Evolutionary conservation across 2,329 filamentous ascomycete genomes (phyloP), one percentile per base, ranked within the genome.

Genomic region (Microcyclosporella mali): DNA sequence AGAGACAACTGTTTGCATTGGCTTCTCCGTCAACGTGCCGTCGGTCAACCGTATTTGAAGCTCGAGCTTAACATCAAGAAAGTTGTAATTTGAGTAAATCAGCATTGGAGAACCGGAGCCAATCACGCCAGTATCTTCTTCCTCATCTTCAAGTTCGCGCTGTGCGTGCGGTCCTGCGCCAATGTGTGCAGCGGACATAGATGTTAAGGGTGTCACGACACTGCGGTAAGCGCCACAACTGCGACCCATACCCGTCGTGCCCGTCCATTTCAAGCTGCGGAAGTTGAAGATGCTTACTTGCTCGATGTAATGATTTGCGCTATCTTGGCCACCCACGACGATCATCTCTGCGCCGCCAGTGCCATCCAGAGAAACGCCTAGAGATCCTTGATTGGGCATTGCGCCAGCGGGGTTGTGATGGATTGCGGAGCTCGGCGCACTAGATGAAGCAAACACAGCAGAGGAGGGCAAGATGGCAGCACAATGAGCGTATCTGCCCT

Each of bases 1-100:
- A 7, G 88, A 94, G 48, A 88, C 87, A 4, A 79, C 77, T 14
- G 86, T 85, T 14, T 82, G 82, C 90, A 98, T 97, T 18, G 85
- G 79, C 66, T 86, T 89, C 64, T 98, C 92, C 1, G 81, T 78
- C 40, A 98, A 70, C 0, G 80, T 81, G 21, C 92, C 90, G 62
- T 97, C 89, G 1, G 87, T 79, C 7, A 85, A 74, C 40, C 92
- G 80, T 36, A 98, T 80, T 65, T 97, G 92, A 29, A 98, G 71
- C 65, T 98, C 92, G 17, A 98, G 71, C 63, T 95, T 97, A 53
- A 98, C 92, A 57, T 98, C 90, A 42, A 98, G 66, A 59, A 98
- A 98, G 66, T 98, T 97, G 67, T 98, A 98, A 63, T 98, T 98
- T 17, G 90, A 97, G 65, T 98, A 98, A 34, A 98, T 94, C 49